Evolutionary conservation across 2,329 filamentous ascomycete species (phyloP), one percentile per base, ranked within the genome.

Genomic region (Incumbomyces lentus): DNA sequence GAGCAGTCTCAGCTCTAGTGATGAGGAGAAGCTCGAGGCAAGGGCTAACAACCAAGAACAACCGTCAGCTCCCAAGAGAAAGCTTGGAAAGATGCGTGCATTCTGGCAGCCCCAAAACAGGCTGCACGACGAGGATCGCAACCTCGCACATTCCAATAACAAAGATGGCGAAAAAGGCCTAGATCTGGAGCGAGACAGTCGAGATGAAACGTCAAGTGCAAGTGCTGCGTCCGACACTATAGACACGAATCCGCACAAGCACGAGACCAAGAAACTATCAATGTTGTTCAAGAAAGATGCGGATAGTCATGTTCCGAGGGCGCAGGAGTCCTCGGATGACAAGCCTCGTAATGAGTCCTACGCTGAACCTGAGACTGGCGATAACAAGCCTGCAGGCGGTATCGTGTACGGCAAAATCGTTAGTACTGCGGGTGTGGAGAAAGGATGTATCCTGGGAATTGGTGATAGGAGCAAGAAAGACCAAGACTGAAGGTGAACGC

Each of bases 11-110:
- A 71, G 66, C 29, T 76, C 71, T 47, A 74, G 69, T 8, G 79
- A 82, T 40, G 73, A 76, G 48, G 74, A 79, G 39, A 72, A 77
- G 46, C 62, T 82, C 6, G 73, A 79, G 43, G 66, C 52, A 26
- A 38, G 49, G n/a, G 51, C 50, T n/a, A 29, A 18, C 3, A 52
- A 46, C 4, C 44, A 44, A 2, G 19, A 39, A 22, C 35, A 16
- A 33, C 26, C 56, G 45, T 33, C 35, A 32, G 44, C 32, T 26
- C 50, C 51, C 40, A 55, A 55, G 47, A 44, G 47, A 18, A 44
- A 53, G 40, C 47, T 54, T 14, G 40, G 50, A 52, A 47, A 54
- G 51, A 31, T 52, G 49, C 17, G 46, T 50, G 44, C 29, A 8
- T 26, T 26, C 22, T 5, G 22, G 22, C 22, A 26, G 22, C 22